phyloP scores from a whole-genome alignment of 2,329 filamentous ascomycete genomes.

The Juglanconis oblonga region DNA sequence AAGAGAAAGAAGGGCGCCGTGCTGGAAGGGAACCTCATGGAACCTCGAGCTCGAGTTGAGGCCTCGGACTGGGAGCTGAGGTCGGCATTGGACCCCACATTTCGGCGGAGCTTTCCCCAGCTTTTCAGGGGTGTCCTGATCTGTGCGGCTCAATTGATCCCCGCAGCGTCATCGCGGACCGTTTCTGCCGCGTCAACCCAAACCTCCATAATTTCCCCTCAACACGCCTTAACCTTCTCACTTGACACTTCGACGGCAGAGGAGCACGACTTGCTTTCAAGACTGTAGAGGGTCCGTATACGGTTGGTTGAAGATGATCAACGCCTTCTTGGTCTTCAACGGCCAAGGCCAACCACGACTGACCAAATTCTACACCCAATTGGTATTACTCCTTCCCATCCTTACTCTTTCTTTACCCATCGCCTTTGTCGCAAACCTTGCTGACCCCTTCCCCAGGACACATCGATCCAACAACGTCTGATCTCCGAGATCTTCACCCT shows the following conservation, averaged over 20 bases:
- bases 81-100: not conserved
- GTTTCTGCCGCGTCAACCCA: not conserved
- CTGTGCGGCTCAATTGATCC: not conserved
- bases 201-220: too few species aligned
- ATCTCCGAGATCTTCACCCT: slow-evolving; percentile 97
- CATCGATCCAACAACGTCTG: slow-evolving; percentile 91
- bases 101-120: slow-evolving; percentile 15
- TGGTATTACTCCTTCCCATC: slow-evolving; percentile 50
- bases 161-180: slow-evolving; percentile 8
- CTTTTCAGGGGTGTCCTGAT: slow-evolving; percentile 13
- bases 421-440: not conserved
- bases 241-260: not conserved
- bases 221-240: not conserved
- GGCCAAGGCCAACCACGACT: slow-evolving; percentile 94
- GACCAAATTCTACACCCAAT: slow-evolving; percentile 98
- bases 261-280: not conserved
- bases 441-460: slow-evolving; percentile 62
- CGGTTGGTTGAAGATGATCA: slow-evolving; percentile 69
- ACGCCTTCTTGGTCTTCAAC: slow-evolving; percentile 97
- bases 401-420: not conserved
- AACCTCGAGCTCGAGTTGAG: not conserved
- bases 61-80: not conserved
- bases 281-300: slow-evolving; percentile 15
- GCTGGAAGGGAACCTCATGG: not conserved
- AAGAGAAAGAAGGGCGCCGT: not conserved